phyloP scores from a whole-genome alignment of 495 filamentous ascomycete species.

The Xanthoparmelia taractica region DNA sequence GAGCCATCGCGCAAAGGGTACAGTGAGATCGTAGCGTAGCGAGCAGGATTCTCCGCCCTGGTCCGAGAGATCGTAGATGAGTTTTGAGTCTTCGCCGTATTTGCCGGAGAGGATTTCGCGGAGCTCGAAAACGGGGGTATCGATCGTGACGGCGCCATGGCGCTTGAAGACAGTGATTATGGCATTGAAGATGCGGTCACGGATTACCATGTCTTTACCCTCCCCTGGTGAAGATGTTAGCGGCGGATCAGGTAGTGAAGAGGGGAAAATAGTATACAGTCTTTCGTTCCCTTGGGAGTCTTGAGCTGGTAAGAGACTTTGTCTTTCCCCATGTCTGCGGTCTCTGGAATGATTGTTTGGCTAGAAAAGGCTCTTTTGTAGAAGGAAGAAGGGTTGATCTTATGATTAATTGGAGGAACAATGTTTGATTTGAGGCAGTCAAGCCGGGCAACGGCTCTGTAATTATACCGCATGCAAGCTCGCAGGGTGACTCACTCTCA shows the following conservation, averaged over 20 bases:
- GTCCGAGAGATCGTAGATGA: constrained; percentile 81
- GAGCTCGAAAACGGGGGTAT: constrained; percentile 77
- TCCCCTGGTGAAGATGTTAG: constrained; percentile 41
- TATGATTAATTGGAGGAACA: not conserved
- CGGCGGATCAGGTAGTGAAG: constrained; percentile 9
- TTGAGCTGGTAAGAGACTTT: constrained; percentile 39
- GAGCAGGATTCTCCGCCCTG: constrained; percentile 81
- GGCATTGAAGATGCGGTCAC: constrained; percentile 75
- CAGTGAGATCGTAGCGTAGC: constrained; percentile 84
- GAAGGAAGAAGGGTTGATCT: not conserved
- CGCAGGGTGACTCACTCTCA: constrained; percentile 4
- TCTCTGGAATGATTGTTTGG: not conserved
- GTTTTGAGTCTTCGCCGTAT: constrained; percentile 87
- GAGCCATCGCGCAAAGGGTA: constrained; percentile 82
- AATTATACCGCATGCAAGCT: constrained; percentile 19
- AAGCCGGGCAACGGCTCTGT: constrained; percentile 16
- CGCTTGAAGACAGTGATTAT: constrained; percentile 84
- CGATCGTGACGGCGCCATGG: constrained; percentile 77
- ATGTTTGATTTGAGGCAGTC: not conserved
- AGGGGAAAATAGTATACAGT: constrained; percentile 32
- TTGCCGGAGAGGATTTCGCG: constrained; percentile 76
- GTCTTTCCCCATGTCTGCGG: constrained; percentile 30
- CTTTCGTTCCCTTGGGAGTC: constrained; percentile 45
- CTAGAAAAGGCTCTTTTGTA: not conserved
- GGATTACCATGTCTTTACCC: constrained; percentile 65